These are phyloP conservation scores for Peterozyma toletana DNA, from an alignment of 805 yeast genomes.

Conservation along the genomic window DNA sequence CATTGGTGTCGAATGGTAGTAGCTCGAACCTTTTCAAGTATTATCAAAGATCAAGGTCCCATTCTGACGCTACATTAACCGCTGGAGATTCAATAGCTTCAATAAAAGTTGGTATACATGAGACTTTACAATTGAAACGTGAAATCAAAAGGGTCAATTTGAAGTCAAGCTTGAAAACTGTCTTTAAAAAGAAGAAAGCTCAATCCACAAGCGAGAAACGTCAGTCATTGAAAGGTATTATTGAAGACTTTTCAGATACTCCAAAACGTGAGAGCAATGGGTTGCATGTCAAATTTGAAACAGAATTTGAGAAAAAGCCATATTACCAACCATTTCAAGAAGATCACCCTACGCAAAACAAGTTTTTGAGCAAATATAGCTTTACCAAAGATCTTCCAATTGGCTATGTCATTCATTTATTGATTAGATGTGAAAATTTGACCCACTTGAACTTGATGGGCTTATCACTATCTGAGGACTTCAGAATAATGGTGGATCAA, in stretches of 20 bases:
- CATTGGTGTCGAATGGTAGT: constrained; percentile 5
- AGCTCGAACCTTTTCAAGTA: background rate
- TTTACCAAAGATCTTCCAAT: constrained; percentile 71
- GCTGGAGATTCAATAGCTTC: constrained; percentile 1
- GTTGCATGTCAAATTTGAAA: background rate
- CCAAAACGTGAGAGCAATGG: background rate
- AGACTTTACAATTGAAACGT: background rate
- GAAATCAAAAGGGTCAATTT: background rate
- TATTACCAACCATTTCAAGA: constrained; percentile 24
- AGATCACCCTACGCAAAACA: constrained; percentile 56
- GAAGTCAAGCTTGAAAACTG: background rate
- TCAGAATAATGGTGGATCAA: constrained; percentile 35
- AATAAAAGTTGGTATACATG: background rate
- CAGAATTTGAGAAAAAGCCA: constrained; percentile 8
- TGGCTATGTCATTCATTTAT: constrained; percentile 64
- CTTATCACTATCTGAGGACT: constrained; percentile 62
- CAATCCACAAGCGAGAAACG: background rate
- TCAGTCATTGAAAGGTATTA: background rate
- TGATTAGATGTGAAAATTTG: constrained; percentile 62
- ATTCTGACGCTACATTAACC: constrained; percentile 7
- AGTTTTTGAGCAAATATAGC: constrained; percentile 55
- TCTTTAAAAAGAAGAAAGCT: background rate
- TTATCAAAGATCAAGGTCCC: constrained; percentile 5
- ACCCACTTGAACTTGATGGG: constrained; percentile 48
- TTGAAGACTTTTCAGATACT: background rate